Base-by-base conservation (phyloP, 768 basidiomycete genomes). In the Kwoniella dendrophila region DNA sequence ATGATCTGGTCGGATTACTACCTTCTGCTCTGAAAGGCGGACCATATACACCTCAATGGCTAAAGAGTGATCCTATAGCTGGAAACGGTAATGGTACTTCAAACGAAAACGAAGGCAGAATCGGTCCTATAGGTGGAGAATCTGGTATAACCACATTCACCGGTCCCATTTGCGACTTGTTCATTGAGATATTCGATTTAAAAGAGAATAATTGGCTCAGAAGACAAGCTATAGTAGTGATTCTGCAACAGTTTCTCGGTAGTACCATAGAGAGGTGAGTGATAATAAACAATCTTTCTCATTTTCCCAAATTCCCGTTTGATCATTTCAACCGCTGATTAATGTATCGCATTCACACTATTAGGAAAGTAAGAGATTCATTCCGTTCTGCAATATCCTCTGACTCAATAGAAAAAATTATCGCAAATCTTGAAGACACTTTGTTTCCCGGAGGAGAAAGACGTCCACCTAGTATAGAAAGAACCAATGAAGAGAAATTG, bases 151-250 rank as follows among this genome's bases (percentile, higher is more conserved):
- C 91, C 2, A 86, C 86, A 1, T 98, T 98, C 78, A 91, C 92
- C 1, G 87, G 88, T 0, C 94, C 96, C 0, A 96, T 98, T 38
- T 95, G 92, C 70, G 94, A 99, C 72, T 81, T 99, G 27, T 83
- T 97, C 47, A 83, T 98, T 55, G 91, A 94, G 12, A 83, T 97
- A 10, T 98, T 99, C 69, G 94, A 96, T 78, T 85, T 98, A 18
- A 87, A 96, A 80, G 92, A 91, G 83, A 93, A 94, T 72, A 96
- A 95, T 69, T 99, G 96, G 96, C 82, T 98, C 27, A 84, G 95
- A 54, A 83, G 91, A 20, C 96, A 98, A 76, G 94, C 96, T 1
- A 92, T 96, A 69, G 90, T 98, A 14, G 91, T 98, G 53, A 93
- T 98, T 62, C 80, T 98, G 52, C 96, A 98, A 75, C 95, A 98